These are phyloP conservation scores for Piromyces finnis DNA, from an alignment of 192 early-diverging fungal species.

Conservation along the genomic window DNA sequence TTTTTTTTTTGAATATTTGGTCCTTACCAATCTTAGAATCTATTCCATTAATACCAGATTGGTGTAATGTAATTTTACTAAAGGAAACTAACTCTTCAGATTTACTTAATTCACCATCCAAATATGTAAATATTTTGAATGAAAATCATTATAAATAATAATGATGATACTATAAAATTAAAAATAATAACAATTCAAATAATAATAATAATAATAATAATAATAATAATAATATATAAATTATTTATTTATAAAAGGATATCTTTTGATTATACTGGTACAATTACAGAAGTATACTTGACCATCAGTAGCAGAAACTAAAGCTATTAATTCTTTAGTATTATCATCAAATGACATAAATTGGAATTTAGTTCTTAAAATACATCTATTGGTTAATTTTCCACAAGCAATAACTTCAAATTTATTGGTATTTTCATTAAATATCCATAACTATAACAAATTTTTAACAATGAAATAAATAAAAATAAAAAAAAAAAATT, in stretches of 20 bases:
- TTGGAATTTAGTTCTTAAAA: conserved; percentile 1
- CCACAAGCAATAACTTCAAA: conserved; percentile 4
- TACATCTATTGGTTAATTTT: neutral
- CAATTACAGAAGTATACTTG: neutral
- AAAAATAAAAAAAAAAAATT: no score
- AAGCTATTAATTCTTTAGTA: neutral
- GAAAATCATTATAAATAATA: neutral
- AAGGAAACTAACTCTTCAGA: conserved; percentile 6
- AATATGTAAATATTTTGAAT: conserved; percentile 4
- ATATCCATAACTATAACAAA: conserved; percentile 36
- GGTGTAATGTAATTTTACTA: conserved; percentile 16
- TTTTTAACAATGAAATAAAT: conserved; percentile 16
- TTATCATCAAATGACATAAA: neutral
- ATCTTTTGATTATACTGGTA: neutral
- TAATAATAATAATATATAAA: neutral
- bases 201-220: conserved; percentile 32
- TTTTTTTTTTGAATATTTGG: no score
- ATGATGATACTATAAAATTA: neutral
- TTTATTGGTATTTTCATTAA: conserved; percentile 25
- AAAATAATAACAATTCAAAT: conserved; percentile 19
- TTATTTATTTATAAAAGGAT: neutral
- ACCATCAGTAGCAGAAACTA: neutral
- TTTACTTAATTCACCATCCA: conserved; percentile 11
- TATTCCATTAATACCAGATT: conserved; percentile 63
- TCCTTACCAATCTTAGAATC: conserved; percentile 8